Evolutionary conservation across 2,329 filamentous ascomycete genomes (phyloP).

Genomic region (Aureobasidium sp.): DNA sequence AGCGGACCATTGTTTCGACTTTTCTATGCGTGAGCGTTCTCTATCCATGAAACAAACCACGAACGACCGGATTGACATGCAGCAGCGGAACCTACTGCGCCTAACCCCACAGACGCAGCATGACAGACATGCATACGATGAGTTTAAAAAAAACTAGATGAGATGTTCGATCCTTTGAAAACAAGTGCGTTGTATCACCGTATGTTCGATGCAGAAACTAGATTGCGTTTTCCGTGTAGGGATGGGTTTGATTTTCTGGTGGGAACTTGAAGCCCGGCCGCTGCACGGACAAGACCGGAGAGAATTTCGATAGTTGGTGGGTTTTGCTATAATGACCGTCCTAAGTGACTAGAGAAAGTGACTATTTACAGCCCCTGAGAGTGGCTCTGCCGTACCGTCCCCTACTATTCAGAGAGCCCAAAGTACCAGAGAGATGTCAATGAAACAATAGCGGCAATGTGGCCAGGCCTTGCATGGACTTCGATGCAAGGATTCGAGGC

Average conservation of each 20-base stretch:
- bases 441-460: slow-evolving; percentile 7
- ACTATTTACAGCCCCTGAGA: background rate
- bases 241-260: background rate
- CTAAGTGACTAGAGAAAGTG: background rate
- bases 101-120: slow-evolving; percentile 11
- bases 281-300: slow-evolving; percentile 8
- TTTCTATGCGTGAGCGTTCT: slow-evolving; percentile 8
- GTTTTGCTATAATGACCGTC: background rate
- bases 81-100: slow-evolving; percentile 11
- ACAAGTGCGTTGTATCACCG: background rate
- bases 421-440: slow-evolving; percentile 4
- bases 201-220: slow-evolving; percentile 6
- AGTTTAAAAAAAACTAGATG: slow-evolving; percentile 10
- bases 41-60: slow-evolving; percentile 9
- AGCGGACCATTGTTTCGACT: slow-evolving; percentile 10
- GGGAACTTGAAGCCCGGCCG: slow-evolving; percentile 6
- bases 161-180: slow-evolving; percentile 3
- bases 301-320: slow-evolving; percentile 10
- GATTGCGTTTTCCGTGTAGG: background rate
- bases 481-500: slow-evolving; percentile 2
- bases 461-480: slow-evolving; percentile 7
- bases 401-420: background rate
- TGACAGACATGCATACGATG: slow-evolving; percentile 11
- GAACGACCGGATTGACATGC: slow-evolving; percentile 9
- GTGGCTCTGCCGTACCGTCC: background rate